Base-by-base conservation (phyloP, 2,329 filamentous ascomycete species). In the Emmonsiellopsis sp. region DNA sequence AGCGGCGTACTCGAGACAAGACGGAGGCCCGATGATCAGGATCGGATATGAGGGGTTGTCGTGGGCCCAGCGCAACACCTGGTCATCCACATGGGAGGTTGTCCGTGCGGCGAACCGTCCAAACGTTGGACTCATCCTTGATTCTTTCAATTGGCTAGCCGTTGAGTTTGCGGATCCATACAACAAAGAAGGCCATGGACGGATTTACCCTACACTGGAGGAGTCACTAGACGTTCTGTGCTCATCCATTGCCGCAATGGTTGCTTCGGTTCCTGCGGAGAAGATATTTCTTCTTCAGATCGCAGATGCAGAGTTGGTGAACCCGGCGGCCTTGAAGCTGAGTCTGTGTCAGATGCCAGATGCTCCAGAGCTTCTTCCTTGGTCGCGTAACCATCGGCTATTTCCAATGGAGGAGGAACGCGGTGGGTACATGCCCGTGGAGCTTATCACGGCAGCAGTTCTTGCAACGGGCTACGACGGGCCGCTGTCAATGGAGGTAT, bases 221-320 rank as follows among this genome's bases (percentile, higher is more conserved):
- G 46, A 49, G 34, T 49, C 46, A 8, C 11, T 49, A 5, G 46
- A 49, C 15, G 46, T 49, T 38, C 46, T 49, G 6, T 40, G 46
- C 20, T 49, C 46, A 37, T 49, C 46, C 16, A 49, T 49, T 40
- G 46, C 46, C n/a, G 11, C 46, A n/a, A 49, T 49, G 46, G 46
- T 49, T 10, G 46, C 46, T 38, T 49, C 46, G 13, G 46, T 49
- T 31, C 46, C 46, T 5, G 34, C 46, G 16, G 46, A 49, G 34
- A 49, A 49, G n/a, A 49, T 49, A 49, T 49, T 49, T n/a, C 46
- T 49, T 7, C 46, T 49, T 32, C 46, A 49, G 34, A 49, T 49
- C 34, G 46, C 46, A 13, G 46, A 49, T n/a, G 46, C 46, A 11
- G 46, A 49, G 34, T n/a, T 49, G 46, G 34, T 49, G 6, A 32